These are phyloP conservation scores for Fusarium phyllophilum DNA, from an alignment of 2,329 filamentous ascomycete species.

Conservation along the genomic window DNA sequence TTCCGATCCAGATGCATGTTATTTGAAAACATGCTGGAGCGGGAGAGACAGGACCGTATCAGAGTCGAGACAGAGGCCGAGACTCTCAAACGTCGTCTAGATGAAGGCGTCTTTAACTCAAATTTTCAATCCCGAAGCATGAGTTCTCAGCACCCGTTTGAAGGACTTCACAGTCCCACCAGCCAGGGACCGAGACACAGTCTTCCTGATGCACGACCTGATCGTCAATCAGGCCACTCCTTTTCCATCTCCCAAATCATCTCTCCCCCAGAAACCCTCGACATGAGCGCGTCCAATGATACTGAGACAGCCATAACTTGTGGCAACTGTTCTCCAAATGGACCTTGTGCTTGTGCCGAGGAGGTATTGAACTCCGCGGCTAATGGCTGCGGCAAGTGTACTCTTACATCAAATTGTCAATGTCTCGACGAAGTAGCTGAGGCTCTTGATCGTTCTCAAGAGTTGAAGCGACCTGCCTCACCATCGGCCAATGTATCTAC, in stretches of 20 bases:
- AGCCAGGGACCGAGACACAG: constrained; percentile 44
- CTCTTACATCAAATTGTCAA: constrained; percentile 69
- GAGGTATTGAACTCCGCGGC: constrained; percentile 64
- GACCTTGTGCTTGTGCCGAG: constrained; percentile 68
- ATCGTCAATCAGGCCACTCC: constrained; percentile 50
- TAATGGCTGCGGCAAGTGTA: constrained; percentile 74
- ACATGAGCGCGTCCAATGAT: constrained; percentile 45
- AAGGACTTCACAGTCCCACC: constrained; percentile 44
- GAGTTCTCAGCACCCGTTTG: constrained; percentile 43
- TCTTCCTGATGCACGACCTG: constrained; percentile 42
- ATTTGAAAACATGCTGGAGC: constrained; percentile 71
- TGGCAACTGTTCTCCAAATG: constrained; percentile 64
- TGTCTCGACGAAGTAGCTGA: constrained; percentile 71
- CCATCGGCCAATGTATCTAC: constrained; percentile 54
- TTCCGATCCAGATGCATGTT: constrained; percentile 70
- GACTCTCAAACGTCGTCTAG: constrained; percentile 46
- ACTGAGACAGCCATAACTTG: constrained; percentile 57
- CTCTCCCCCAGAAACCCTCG: constrained; percentile 60
- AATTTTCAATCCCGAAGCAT: constrained; percentile 44
- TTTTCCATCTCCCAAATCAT: constrained; percentile 69
- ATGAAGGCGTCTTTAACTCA: constrained; percentile 43
- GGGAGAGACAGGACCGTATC: constrained; percentile 62
- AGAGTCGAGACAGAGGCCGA: constrained; percentile 55
- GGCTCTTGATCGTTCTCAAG: constrained; percentile 49
- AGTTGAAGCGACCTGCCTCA: constrained; percentile 62